Conservation (phyloP, 2,329 filamentous ascomycete genomes). For the Blastomyces emzantsi region DNA sequence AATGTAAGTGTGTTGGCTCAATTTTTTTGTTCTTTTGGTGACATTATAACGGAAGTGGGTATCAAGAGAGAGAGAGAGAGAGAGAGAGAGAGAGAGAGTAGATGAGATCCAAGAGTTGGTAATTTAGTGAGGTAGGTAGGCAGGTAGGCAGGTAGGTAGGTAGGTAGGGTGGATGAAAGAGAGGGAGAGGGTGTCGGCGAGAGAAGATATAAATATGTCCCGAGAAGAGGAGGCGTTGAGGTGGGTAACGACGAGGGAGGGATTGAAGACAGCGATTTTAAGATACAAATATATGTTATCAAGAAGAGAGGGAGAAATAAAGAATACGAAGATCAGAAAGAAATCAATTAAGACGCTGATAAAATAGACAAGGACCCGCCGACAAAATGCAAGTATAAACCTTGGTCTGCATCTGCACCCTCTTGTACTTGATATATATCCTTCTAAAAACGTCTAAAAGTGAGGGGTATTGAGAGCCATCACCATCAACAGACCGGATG, state of each 20-base stretch:
- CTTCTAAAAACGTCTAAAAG: slow-evolving; percentile 17
- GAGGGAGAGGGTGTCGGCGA: not conserved
- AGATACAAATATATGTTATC: not conserved
- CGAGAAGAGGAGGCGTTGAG: not conserved
- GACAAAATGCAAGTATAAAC: not conserved
- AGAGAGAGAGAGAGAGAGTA: not conserved
- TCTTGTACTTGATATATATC: not conserved
- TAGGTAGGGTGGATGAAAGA: not conserved
- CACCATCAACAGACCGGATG: slow-evolving; percentile 32
- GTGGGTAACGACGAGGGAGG: not conserved
- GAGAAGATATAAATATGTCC: not conserved
- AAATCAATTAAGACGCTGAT: not conserved
- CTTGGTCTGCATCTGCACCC: not conserved
- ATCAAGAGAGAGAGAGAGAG: not conserved
- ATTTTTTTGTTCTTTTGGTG: not conserved
- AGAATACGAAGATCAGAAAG: not conserved
- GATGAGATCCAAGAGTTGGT: not conserved
- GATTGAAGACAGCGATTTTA: not conserved
- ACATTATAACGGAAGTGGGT: not conserved
- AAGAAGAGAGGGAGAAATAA: not conserved
- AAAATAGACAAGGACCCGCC: not conserved
- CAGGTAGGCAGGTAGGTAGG: not conserved
- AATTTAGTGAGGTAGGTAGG: not conserved
- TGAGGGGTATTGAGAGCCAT: slow-evolving; percentile 38
- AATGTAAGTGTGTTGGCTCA: not conserved